These are phyloP conservation scores for Aspergillus oerlinghausenensis DNA, from an alignment of 2,329 filamentous ascomycete species.

Conservation along the genomic window DNA sequence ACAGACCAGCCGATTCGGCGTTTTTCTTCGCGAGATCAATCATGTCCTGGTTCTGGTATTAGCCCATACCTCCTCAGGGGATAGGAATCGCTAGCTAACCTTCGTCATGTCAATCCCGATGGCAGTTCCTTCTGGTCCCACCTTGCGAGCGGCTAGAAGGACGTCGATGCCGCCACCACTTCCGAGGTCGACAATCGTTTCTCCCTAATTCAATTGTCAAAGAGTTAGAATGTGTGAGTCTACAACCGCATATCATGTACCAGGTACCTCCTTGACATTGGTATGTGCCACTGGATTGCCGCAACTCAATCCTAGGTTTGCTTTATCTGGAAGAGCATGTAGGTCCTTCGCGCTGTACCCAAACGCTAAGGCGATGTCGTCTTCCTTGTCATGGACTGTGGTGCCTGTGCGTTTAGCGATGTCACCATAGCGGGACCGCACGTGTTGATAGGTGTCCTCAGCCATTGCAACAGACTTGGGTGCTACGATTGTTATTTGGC, in stretches of 20 bases:
- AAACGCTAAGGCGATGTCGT: slow-evolving; percentile 34
- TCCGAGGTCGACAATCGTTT: slow-evolving; percentile 55
- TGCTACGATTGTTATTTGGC: no score
- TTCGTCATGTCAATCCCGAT: slow-evolving; percentile 60
- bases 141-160: slow-evolving; percentile 48
- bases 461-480: no score
- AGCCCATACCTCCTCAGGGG: background rate
- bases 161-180: slow-evolving; percentile 56
- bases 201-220: slow-evolving; percentile 38
- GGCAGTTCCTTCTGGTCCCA: slow-evolving; percentile 48
- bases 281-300: slow-evolving; percentile 51
- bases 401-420: no score
- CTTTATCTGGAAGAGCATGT: slow-evolving; percentile 41
- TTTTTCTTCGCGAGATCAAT: slow-evolving; percentile 47
- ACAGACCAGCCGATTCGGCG: slow-evolving; percentile 32
- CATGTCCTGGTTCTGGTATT: slow-evolving; percentile 47
- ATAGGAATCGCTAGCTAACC: slow-evolving; percentile 37
- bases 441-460: no score
- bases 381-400: no score
- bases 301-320: slow-evolving; percentile 52
- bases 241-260: no score
- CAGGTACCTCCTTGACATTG: slow-evolving; percentile 40
- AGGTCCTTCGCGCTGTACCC: slow-evolving; percentile 51
- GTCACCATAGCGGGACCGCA: no score
- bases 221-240: no score